These are phyloP conservation scores for Botrytis medusae DNA, from an alignment of 2,329 filamentous ascomycete genomes.

Conservation along the genomic window DNA sequence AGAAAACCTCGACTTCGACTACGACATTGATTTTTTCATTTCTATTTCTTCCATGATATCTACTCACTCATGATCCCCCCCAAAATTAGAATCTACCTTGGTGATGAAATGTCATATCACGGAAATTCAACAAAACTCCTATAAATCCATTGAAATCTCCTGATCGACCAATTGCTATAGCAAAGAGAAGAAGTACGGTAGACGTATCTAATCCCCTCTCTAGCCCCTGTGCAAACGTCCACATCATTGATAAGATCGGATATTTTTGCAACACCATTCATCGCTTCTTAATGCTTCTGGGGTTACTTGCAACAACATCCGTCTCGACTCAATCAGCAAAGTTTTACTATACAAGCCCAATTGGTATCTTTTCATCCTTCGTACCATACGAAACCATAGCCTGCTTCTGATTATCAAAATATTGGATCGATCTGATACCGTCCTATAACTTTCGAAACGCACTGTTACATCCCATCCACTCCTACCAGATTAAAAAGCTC, in stretches of 20 bases:
- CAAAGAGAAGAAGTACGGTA: not conserved
- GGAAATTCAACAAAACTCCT: not conserved
- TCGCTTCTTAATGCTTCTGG: slow-evolving; percentile 25
- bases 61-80: not conserved
- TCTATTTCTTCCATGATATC: not conserved
- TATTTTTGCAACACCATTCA: slow-evolving; percentile 11
- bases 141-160: too few relatives aligned
- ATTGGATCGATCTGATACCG: slow-evolving; percentile 15
- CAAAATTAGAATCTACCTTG: too few relatives aligned
- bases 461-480: slow-evolving; percentile 46
- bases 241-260: slow-evolving; percentile 2
- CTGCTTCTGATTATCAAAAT: slow-evolving; percentile 47
- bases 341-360: not conserved
- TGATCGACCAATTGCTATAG: not conserved
- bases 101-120: too few relatives aligned
- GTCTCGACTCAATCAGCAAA: slow-evolving; percentile 19
- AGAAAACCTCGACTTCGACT: slow-evolving; percentile 6
- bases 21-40: not conserved
- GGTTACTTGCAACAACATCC: slow-evolving; percentile 15
- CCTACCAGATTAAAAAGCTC: slow-evolving; percentile 24
- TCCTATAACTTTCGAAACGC: slow-evolving; percentile 43
- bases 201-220: not conserved
- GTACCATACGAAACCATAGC: slow-evolving; percentile 46
- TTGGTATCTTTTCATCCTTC: not conserved
- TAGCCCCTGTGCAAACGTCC: not conserved